Percentiles rank a stretch among this genome's conserved stretches.
phyloP scores from a whole-genome alignment of 2,329 filamentous ascomycete genomes.

The Fonsecaea pedrosoi region DNA sequence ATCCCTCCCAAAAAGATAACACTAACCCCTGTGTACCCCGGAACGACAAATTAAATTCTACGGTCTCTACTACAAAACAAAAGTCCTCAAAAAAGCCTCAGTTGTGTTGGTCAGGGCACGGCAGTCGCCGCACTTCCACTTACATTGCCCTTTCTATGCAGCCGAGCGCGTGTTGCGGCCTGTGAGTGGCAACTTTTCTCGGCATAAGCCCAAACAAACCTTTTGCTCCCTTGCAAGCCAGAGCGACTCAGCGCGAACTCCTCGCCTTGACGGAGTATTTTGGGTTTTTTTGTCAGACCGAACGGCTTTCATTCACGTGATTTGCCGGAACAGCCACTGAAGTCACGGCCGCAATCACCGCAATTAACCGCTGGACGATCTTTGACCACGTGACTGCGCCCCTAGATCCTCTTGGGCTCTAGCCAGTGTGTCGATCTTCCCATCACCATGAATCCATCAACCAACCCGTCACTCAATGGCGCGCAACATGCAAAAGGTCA shows the following conservation, averaged over 20 bases:
- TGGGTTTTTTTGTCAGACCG: constrained; percentile 8
- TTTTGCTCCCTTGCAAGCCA: constrained; percentile 11
- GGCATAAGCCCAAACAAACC: constrained; percentile 30
- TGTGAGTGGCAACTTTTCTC: constrained; percentile 36
- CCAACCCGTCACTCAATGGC: constrained; percentile 29
- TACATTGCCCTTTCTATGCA: constrained; percentile 21
- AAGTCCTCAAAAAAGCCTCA: constrained; percentile 1
- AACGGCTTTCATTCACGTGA: background rate
- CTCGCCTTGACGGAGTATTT: background rate
- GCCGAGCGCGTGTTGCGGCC: constrained; percentile 33
- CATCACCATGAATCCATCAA: constrained; percentile 32
- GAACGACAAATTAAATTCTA: constrained; percentile 28
- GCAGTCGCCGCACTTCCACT: constrained; percentile 17
- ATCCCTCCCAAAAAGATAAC: background rate
- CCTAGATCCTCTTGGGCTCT: background rate
- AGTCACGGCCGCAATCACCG: no score
- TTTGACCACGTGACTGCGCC: constrained; percentile 15
- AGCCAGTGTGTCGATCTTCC: background rate
- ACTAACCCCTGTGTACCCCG: constrained; percentile 12
- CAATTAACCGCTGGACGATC: constrained; percentile 5
- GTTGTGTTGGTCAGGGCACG: constrained; percentile 18
- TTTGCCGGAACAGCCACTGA: background rate
- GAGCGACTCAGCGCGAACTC: background rate
- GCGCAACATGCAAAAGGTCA: constrained; percentile 27
- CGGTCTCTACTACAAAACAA: constrained; percentile 18